Base-by-base conservation (phyloP, 2,329 filamentous ascomycete species). In the Epichloe hybrida region DNA sequence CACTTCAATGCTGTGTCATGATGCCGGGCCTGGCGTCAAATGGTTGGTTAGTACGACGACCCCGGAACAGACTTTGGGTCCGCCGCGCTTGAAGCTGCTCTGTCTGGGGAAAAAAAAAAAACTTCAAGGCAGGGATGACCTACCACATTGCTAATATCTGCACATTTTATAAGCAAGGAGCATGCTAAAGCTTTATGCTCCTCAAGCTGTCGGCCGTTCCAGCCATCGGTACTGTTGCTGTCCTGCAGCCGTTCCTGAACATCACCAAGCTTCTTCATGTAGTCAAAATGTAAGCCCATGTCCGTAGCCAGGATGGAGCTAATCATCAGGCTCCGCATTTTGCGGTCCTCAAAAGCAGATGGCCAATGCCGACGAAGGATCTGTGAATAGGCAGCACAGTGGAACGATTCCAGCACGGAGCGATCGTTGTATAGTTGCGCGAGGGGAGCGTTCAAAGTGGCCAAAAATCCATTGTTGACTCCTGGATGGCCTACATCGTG, bases 111-210 rank as follows among this genome's bases (percentile, higher is more conserved):
- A 8, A 8, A 3, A 17, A 17, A 31, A 31, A 17, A 17, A 17
- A 17, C 2, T 17, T 17, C 1, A 17, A 17, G 27, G 27, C 27
- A 31, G 27, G 27, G 8, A 4, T 31, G 21, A 83, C 86, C 66
- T 76, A 91, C 87, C 65, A 97, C 93, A 64, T 98, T 98, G 70
- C 91, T 96, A 62, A 98, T 97, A 66, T 98, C 93, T 39, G 93
- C 93, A 64, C 93, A 97, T 66, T 98, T 98, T 69, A 98, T 96
- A 53, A 98, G 72, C 51, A 98, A 71, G 13, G 89, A 89, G 67
- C 93, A 97, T n/a, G 85, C 73, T 45, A 97, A 69, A 9, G 86
- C 81, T 57, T 84, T 86, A 57, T 89, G 79, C 58, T 90, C 84
- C 54, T 93, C 83, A 11, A 84, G 64, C 57, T 84, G 77, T 57